These are phyloP conservation scores for Phytophthora hibernalis DNA, from an alignment of 352 stramenopile genomes.

Conservation along the genomic window DNA sequence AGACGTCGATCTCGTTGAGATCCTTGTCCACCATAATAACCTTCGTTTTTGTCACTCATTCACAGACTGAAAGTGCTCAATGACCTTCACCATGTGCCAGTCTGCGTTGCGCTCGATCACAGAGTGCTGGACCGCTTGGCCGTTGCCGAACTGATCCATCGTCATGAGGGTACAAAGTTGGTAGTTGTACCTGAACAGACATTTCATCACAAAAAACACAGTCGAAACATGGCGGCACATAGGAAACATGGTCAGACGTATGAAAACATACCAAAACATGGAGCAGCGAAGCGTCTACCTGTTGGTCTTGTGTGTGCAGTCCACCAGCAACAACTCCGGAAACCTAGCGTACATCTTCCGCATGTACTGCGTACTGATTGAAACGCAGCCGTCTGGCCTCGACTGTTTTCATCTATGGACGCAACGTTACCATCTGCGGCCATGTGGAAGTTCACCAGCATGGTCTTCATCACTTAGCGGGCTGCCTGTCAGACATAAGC, in stretches of 20 bases:
- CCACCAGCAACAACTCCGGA: too few species aligned
- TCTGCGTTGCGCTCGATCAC: conserved; percentile 2
- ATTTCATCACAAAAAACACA: neutral
- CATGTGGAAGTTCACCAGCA: too few species aligned
- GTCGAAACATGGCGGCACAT: conserved; percentile 8
- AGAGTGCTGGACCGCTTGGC: conserved; percentile 6
- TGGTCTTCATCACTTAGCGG: too few species aligned
- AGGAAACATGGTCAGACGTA: neutral
- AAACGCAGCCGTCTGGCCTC: too few species aligned
- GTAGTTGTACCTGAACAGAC: conserved; percentile 10
- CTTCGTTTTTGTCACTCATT: conserved; percentile 5
- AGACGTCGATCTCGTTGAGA: conserved; percentile 10
- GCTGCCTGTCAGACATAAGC: neutral
- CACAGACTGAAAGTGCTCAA: conserved; percentile 5
- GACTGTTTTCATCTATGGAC: too few species aligned
- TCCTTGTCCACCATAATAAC: conserved; percentile 18
- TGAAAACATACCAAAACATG: too few species aligned
- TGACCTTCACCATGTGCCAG: conserved; percentile 9
- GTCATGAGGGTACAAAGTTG: conserved; percentile 4
- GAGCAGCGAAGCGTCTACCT: too few species aligned
- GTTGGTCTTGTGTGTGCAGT: too few species aligned
- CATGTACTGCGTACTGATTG: too few species aligned
- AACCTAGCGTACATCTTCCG: too few species aligned
- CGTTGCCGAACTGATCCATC: conserved; percentile 8
- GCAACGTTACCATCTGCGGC: too few species aligned